These are phyloP conservation scores for Fusarium continuum DNA, from an alignment of 2,329 filamentous ascomycete genomes.

Conservation along the genomic window DNA sequence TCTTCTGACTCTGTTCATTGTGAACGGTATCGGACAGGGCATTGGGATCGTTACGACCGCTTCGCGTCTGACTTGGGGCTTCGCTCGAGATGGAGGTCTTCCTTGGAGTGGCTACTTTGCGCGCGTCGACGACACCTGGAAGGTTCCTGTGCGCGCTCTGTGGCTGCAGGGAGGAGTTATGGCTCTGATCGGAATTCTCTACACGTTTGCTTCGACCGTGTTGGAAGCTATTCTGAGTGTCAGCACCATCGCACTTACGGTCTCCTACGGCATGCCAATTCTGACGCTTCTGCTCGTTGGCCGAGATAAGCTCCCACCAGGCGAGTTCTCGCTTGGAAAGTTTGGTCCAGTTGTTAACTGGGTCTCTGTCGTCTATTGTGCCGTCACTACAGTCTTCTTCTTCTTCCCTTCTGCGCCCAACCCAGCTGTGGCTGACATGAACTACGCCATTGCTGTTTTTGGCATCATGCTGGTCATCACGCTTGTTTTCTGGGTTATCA, in stretches of 20 bases:
- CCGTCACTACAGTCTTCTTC: slow-evolving; percentile 63
- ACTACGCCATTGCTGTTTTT: slow-evolving; percentile 66
- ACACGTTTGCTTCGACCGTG: slow-evolving; percentile 63
- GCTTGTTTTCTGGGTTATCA: slow-evolving; percentile 60
- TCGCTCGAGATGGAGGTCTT: slow-evolving; percentile 62
- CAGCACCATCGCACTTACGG: slow-evolving; percentile 64
- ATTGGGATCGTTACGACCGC: slow-evolving; percentile 61
- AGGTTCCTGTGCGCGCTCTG: slow-evolving; percentile 61
- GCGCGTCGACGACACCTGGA: slow-evolving; percentile 56
- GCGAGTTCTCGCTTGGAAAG: slow-evolving; percentile 56
- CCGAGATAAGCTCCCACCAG: slow-evolving; percentile 60
- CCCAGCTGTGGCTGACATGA: slow-evolving; percentile 61
- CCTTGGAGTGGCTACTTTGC: slow-evolving; percentile 57
- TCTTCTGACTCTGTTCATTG: slow-evolving; percentile 61
- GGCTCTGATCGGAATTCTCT: slow-evolving; percentile 61
- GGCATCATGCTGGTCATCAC: slow-evolving; percentile 63
- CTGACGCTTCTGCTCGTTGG: slow-evolving; percentile 58
- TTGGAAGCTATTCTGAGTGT: slow-evolving; percentile 64
- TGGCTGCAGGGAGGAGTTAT: slow-evolving; percentile 60
- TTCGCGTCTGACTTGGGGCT: slow-evolving; percentile 63
- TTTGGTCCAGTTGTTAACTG: slow-evolving; percentile 57
- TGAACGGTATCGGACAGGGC: slow-evolving; percentile 64
- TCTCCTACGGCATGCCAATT: slow-evolving; percentile 61
- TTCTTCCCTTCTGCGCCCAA: slow-evolving; percentile 60
- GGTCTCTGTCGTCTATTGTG: slow-evolving; percentile 61